Conservation (phyloP, 805 yeast genomes). For the Kodamaea restingae region DNA sequence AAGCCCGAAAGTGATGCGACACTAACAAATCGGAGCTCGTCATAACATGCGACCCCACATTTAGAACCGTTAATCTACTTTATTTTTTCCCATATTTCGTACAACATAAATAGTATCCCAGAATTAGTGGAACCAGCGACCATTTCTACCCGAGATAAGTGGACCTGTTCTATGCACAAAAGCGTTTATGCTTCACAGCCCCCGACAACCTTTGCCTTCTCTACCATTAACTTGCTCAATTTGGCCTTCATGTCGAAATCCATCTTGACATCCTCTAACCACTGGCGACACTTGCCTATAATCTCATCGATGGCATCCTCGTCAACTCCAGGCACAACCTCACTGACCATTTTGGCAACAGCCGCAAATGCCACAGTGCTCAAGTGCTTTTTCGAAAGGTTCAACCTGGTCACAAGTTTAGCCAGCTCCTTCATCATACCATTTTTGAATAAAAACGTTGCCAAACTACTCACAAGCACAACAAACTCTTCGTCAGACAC, state of each 20-base stretch:
- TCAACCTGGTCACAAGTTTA: constrained; percentile 24
- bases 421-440: constrained; percentile 17
- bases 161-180: too few relatives aligned
- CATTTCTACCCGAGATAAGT: too few relatives aligned
- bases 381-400: constrained; percentile 17
- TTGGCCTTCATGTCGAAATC: constrained; percentile 21
- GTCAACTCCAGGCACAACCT: constrained; percentile 18
- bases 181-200: too few relatives aligned
- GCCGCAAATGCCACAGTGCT: constrained; percentile 32
- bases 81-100: too few relatives aligned
- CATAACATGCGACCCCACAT: too few relatives aligned
- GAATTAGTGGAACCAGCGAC: too few relatives aligned
- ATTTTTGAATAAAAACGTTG: constrained; percentile 18
- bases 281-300: constrained; percentile 22
- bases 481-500: constrained; percentile 32
- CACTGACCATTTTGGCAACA: constrained; percentile 21
- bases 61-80: too few relatives aligned
- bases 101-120: too few relatives aligned
- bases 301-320: constrained; percentile 25
- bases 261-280: constrained; percentile 29
- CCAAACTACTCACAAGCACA: constrained; percentile 26
- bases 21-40: too few relatives aligned
- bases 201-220: constrained; percentile 26
- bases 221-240: constrained; percentile 28
- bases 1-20: too few relatives aligned